Base-by-base conservation (phyloP, 2,329 filamentous ascomycete species). In the Botrytis pseudocinerea region DNA sequence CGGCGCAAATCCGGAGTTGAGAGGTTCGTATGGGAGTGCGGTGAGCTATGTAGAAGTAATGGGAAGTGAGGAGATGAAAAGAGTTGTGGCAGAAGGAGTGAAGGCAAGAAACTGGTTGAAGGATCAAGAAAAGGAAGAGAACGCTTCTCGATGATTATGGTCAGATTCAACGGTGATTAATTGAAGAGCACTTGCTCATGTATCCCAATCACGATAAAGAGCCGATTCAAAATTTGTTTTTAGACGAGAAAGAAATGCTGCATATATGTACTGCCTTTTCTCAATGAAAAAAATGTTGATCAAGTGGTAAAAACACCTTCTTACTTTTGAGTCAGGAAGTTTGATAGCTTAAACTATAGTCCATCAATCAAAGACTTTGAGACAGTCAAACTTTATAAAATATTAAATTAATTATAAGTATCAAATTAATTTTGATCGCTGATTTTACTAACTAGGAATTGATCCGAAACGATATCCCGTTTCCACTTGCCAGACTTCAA, bases 1-100 rank as follows among this genome's bases (percentile, higher is more conserved):
- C 25, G 65, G 65, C 22, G 65, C 65, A 16, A 42, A 57, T 57
- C 65, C 32, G 16, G 65, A 69, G 18, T 28, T 69, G 65, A 69
- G 25, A 51, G 60, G 14, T 59, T 38, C 12, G 51, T 28, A 69
- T 25, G 35, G 46, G 14, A 35, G 32, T 42, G 51, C 32, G 25
- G 46, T 59, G 14, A 12, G 4, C 42, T 57, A 57, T 69, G 32
- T 57, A 5, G 35, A 69, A n/a, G 48, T 12, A 20, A 38, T 44
- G 65, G 48, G 46, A 42, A 69, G 48, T 59, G 48, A 59, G 35
- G 2, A 69, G 32, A 69, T 69, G 48, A 69, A 57, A 28, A 14
- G 3, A 14, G 22, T 40, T 25, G 12, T 69, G 16, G 35, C 22
- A n/a, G 65, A 57, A 22, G 48, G 65, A 32, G 16, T 59, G 35